These are phyloP conservation scores for Endogone sp. DNA, from an alignment of 192 early-diverging fungal genomes.

Conservation along the genomic window DNA sequence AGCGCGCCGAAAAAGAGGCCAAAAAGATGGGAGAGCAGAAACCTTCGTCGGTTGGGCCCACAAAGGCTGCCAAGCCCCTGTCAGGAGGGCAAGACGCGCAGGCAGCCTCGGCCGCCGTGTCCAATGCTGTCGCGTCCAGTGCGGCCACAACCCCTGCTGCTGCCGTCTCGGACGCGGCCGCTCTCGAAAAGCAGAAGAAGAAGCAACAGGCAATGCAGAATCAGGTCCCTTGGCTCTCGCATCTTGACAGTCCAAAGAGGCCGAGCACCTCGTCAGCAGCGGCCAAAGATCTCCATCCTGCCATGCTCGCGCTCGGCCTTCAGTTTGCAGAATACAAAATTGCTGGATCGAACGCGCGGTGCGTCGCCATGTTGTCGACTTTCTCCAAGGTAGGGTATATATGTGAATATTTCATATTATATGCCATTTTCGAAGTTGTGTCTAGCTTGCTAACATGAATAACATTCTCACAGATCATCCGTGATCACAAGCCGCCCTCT, in stretches of 20 bases:
- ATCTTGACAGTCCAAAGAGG: constrained; percentile 59
- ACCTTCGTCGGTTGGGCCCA: constrained; percentile 4
- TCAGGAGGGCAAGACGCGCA: constrained; percentile 4
- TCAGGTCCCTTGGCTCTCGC: constrained; percentile 68
- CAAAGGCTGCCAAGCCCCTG: constrained; percentile 18
- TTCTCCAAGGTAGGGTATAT: constrained; percentile 65
- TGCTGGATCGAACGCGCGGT: constrained; percentile 86
- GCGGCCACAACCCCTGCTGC: constrained; percentile 23
- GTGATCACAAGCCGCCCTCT: constrained; percentile 86
- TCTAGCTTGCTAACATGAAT: background rate
- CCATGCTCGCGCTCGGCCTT: constrained; percentile 79
- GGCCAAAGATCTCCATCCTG: constrained; percentile 76
- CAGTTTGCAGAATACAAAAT: constrained; percentile 86
- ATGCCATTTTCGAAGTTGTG: background rate
- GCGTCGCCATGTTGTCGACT: constrained; percentile 81
- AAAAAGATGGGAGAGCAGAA: constrained; percentile 1
- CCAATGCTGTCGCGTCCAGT: constrained; percentile 12
- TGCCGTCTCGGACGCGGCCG: constrained; percentile 25
- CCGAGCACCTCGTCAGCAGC: constrained; percentile 38
- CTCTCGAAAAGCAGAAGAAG: constrained; percentile 26
- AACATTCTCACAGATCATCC: constrained; percentile 63
- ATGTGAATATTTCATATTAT: background rate
- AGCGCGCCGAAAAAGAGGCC: constrained; percentile 74
- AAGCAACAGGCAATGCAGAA: constrained; percentile 31
- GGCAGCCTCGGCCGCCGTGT: background rate